Evolutionary conservation across 768 basidiomycete species (phyloP).

Genomic region (Pulveroboletus sp.): DNA sequence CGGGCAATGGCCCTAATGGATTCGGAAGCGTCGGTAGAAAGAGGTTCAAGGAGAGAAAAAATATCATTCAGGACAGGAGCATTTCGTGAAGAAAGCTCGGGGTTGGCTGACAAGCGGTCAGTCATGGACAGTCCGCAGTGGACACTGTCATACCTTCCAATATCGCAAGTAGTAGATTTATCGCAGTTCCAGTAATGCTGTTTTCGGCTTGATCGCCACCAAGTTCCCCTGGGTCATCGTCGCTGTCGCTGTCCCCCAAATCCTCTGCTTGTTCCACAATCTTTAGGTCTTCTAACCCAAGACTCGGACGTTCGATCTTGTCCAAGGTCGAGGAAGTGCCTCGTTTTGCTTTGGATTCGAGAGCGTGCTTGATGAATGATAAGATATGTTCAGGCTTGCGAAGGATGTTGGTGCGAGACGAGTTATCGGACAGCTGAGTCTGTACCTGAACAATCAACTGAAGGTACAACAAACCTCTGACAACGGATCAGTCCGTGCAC

Average conservation of each 20-base stretch:
- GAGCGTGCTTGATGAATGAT: conserved; percentile 76
- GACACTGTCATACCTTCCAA: conserved; percentile 63
- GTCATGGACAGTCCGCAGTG: background rate
- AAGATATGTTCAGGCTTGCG: conserved; percentile 66
- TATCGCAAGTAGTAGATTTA: conserved; percentile 78
- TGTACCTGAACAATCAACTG: conserved; percentile 85
- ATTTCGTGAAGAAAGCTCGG: conserved; percentile 50
- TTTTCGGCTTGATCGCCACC: conserved; percentile 44
- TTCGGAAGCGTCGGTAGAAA: conserved; percentile 47
- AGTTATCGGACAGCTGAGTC: conserved; percentile 53
- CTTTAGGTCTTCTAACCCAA: conserved; percentile 35
- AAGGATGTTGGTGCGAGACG: conserved; percentile 54
- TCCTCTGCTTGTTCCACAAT: conserved; percentile 36
- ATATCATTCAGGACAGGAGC: conserved; percentile 70
- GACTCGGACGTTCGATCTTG: conserved; percentile 14
- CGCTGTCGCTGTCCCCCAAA: conserved; percentile 52
- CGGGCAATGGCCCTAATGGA: conserved; percentile 56
- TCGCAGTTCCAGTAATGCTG: conserved; percentile 70
- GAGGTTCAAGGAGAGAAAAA: conserved; percentile 55
- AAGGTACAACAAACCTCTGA: conserved; percentile 65
- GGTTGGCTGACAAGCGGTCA: background rate
- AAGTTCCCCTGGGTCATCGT: conserved; percentile 43
- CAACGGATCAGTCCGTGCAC: conserved; percentile 3
- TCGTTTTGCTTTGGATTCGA: conserved; percentile 41
- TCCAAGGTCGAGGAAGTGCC: background rate